Base-by-base conservation (phyloP, 345 rosid genomes). In the Lepidium africanum region DNA sequence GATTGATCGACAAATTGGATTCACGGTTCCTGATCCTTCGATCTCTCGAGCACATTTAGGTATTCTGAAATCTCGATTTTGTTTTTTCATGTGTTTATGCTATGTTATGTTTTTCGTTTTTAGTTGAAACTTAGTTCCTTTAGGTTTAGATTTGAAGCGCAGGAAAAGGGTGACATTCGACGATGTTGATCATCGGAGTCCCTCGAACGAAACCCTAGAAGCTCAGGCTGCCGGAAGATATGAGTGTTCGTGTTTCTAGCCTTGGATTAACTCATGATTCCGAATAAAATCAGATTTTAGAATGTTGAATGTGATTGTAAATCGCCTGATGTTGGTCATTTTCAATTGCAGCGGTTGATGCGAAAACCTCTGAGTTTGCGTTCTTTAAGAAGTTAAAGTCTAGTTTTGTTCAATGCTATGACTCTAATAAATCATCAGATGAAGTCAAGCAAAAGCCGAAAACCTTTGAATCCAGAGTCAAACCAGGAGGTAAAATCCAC, bases 351-450 rank as follows among this genome's bases (percentile, higher is more conserved):
- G 96, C 79, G 56, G 57, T 66, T 77, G 82, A 75, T 40, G 83
- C 97, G 7, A 88, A 87, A 72, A 88, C 93, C 53, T 84, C 94
- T 2, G 92, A 91, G 80, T 85, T 71, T 60, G 93, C 94, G 13
- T 88, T 82, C 77, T 88, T 88, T 56, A 83, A 84, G 74, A 85
- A 87, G 72, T 59, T 88, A 23, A 87, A 87, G 78, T 83, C 79
- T 21, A 55, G 59, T 40, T 77, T 78, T 10, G 72, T 67, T 55
- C 75, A 42, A 33, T 69, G 41, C 23, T 64, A 67, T 59, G 67
- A 46, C 9, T 61, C 69, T 14, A 72, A 2, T 13, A 77, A 9
- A 55, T 8, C 70, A 10, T 53, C 54, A n/a, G 51, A 39, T 39
- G 55, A 49, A 40, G 77, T 54, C 21, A 37, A 67, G 7, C 46